Evolutionary conservation across 2,329 filamentous ascomycete species (phyloP), one percentile per base, ranked within the genome.

Genomic region (Aspergillus sp.): DNA sequence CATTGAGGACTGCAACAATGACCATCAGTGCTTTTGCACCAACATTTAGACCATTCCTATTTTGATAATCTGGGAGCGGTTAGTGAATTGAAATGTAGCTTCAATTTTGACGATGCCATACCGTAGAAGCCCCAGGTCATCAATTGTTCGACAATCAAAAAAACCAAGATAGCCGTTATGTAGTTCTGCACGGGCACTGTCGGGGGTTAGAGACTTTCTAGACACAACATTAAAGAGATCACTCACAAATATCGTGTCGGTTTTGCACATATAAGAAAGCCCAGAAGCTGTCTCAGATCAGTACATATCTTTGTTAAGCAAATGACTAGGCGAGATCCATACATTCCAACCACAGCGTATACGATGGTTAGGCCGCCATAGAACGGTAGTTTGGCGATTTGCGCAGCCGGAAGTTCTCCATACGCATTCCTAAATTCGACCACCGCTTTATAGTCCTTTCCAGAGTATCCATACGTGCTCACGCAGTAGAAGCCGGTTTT

Each of bases 41-140:
- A 2, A 89, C 75, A 71, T 92, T 96, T 55, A 91, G 87, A 46
- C 95, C 95, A 71, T 96, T 87, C 45, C 90, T 86, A 75, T 99
- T 99, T 73, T 96, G 87, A 74, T 91, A 98, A 78, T 99, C 95
- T 90, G 62, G 14, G 18, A n/a, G 52, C 24, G 36, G 62, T 84
- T 70, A 84, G 79, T 53, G 49, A 52, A 14, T 47, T 20, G 39
- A 14, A 12, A 26, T 11, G 20, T 20, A 20, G 20, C 2, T 20
- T 20, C 20, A 20, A 20, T 20, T 20, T 20, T 20, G 20, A 22
- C 2, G 51, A 32, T n/a, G 18, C 61, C 82, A 61, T 80, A 90
- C 88, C 88, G 75, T 98, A 99, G 80, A 96, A 99, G 49, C 92
- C 92, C 95, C 95, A 99, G 2, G 95, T 99, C 86, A 98, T 93